Percentiles rank a stretch among this genome's conserved stretches.
phyloP scores from a whole-genome alignment of 1,284 basidiomycete species.

The Schizophyllum commune region DNA sequence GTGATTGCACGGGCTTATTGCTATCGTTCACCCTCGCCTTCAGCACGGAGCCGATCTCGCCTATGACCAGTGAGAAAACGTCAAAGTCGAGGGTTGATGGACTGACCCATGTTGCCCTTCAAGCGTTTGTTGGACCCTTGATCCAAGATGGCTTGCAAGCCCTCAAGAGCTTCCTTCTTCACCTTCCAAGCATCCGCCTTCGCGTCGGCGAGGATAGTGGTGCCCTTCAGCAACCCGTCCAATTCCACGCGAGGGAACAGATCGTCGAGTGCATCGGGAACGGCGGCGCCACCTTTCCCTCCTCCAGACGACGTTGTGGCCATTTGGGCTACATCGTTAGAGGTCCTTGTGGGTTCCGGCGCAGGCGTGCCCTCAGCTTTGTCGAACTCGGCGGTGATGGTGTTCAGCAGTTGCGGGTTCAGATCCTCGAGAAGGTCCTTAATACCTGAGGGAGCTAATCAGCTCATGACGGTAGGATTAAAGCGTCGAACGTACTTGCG shows the following conservation, averaged over 20 bases:
- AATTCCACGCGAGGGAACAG: slow-evolving; percentile 94
- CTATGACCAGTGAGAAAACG: slow-evolving; percentile 34
- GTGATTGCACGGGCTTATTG: slow-evolving; percentile 88
- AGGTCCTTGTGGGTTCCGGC: slow-evolving; percentile 76
- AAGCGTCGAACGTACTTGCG: slow-evolving; percentile 48
- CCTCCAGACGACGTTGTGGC: slow-evolving; percentile 31
- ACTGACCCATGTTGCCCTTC: slow-evolving; percentile 79
- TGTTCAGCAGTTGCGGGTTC: slow-evolving; percentile 89
- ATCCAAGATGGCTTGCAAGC: slow-evolving; percentile 77
- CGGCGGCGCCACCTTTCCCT: slow-evolving; percentile 30
- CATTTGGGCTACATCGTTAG: slow-evolving; percentile 55
- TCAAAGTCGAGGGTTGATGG: too few relatives aligned
- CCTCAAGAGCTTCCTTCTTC: slow-evolving; percentile 93
- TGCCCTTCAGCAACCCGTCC: slow-evolving; percentile 81
- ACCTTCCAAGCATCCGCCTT: slow-evolving; percentile 96
- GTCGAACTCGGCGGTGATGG: slow-evolving; percentile 89
- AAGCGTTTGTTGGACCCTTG: slow-evolving; percentile 88
- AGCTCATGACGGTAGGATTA: not conserved
- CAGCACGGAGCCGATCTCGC: slow-evolving; percentile 85
- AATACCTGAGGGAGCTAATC: slow-evolving; percentile 49
- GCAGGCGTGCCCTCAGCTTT: slow-evolving; percentile 79
- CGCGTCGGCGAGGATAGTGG: slow-evolving; percentile 73
- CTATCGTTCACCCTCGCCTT: slow-evolving; percentile 88
- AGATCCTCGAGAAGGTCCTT: slow-evolving; percentile 91
- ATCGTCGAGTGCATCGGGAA: slow-evolving; percentile 79